A percentile compares a stretch with the other conserved stretches of the same genome.
Evolutionary conservation across 108 stramenopile species (phyloP).

Genomic region (Epipyxis sp.): DNA sequence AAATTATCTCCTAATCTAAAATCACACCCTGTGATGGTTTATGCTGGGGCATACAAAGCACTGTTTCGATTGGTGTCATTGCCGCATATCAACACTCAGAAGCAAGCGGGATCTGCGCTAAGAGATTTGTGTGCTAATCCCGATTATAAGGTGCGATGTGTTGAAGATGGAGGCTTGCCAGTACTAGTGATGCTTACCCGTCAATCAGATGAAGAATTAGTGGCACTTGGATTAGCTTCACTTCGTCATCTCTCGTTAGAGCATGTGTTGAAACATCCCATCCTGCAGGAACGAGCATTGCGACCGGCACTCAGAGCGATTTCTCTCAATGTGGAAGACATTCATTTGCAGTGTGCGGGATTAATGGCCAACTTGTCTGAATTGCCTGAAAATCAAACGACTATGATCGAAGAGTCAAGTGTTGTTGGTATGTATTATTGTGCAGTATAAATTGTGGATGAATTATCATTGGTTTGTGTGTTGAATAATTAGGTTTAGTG

Average conservation of each 20-base stretch:
- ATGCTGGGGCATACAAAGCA: constrained; percentile 55
- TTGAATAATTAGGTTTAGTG: constrained; percentile 58
- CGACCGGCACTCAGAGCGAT: constrained; percentile 60
- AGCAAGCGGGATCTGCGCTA: constrained; percentile 65
- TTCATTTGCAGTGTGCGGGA: constrained; percentile 68
- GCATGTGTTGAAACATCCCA: constrained; percentile 55
- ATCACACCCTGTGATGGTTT: constrained; percentile 55
- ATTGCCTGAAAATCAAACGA: constrained; percentile 59
- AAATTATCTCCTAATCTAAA: constrained; percentile 63
- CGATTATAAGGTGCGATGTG: constrained; percentile 59
- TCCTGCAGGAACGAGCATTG: constrained; percentile 57
- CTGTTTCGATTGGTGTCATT: constrained; percentile 60
- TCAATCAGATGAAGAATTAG: constrained; percentile 59
- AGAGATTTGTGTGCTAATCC: constrained; percentile 67
- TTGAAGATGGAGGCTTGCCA: constrained; percentile 61
- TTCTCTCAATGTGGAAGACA: constrained; percentile 61
- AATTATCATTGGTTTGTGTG: too few relatives aligned
- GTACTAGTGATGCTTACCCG: constrained; percentile 58
- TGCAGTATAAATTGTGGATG: too few relatives aligned
- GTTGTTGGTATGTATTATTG: too few relatives aligned
- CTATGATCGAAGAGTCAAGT: constrained; percentile 1
- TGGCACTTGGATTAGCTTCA: constrained; percentile 62
- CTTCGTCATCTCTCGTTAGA: constrained; percentile 67
- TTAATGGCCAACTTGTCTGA: constrained; percentile 70
- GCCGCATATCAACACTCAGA: constrained; percentile 60